Evolutionary conservation across 441 rosid genomes (phyloP).

Genomic region (Euphorbia corollata): DNA sequence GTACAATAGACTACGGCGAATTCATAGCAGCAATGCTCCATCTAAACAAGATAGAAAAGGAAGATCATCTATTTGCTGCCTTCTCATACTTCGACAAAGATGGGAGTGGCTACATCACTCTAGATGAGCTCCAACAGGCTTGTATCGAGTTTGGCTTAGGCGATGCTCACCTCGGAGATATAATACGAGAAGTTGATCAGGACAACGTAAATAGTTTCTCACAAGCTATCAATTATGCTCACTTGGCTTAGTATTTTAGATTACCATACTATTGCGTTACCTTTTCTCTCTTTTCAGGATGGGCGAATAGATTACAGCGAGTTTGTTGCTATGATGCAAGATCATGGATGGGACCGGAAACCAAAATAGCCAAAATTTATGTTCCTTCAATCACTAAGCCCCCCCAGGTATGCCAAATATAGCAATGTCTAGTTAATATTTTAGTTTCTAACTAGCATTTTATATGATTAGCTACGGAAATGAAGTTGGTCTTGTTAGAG

Average conservation of each 20-base stretch:
- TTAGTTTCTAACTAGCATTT: slow-evolving; percentile 10
- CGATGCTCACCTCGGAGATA: slow-evolving; percentile 56
- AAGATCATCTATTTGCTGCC: slow-evolving; percentile 79
- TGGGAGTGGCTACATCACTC: slow-evolving; percentile 87
- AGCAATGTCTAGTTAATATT: slow-evolving; percentile 7
- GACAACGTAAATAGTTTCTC: slow-evolving; percentile 47
- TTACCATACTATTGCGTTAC: neutral
- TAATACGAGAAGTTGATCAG: slow-evolving; percentile 72
- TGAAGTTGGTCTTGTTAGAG: neutral
- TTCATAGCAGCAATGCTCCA: slow-evolving; percentile 95
- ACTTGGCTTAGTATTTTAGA: too few relatives aligned
- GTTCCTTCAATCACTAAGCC: slow-evolving; percentile 16
- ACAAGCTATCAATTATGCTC: slow-evolving; percentile 7
- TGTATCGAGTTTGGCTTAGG: slow-evolving; percentile 69
- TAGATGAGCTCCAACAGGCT: slow-evolving; percentile 81
- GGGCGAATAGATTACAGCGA: slow-evolving; percentile 89
- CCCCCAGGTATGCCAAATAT: slow-evolving; percentile 12
- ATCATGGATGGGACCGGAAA: slow-evolving; percentile 31
- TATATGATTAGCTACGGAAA: slow-evolving; percentile 5
- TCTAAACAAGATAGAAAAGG: slow-evolving; percentile 71
- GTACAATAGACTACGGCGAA: slow-evolving; percentile 33
- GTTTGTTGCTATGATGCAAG: slow-evolving; percentile 94
- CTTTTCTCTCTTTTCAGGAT: slow-evolving; percentile 40
- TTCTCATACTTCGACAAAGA: slow-evolving; percentile 88
- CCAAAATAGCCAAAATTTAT: slow-evolving; percentile 18